These are phyloP conservation scores for Arthonia radiata DNA, from an alignment of 495 filamentous ascomycete genomes.

Conservation along the genomic window DNA sequence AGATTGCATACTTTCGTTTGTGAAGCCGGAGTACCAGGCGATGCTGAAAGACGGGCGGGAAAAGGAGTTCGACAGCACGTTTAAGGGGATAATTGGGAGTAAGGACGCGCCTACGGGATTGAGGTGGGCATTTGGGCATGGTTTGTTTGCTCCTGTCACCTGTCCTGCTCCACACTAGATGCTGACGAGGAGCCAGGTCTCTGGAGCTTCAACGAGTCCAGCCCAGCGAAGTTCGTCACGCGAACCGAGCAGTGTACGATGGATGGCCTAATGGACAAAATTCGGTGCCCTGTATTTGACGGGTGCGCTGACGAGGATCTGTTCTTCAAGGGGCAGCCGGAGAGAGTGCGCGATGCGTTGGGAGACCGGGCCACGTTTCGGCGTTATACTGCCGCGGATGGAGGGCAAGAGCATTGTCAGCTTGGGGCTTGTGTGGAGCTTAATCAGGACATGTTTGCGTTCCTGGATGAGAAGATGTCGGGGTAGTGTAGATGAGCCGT, in stretches of 20 bases:
- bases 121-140: conserved; percentile 17
- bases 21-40: not conserved
- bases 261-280: conserved; percentile 9
- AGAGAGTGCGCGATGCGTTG: conserved; percentile 9
- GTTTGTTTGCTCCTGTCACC: no score
- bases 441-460: conserved; percentile 9
- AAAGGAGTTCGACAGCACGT: conserved; percentile 1
- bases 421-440: conserved; percentile 6
- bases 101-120: conserved; percentile 1
- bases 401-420: conserved; percentile 11
- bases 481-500: no score
- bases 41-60: conserved; percentile 1
- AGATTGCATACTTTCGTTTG: conserved; percentile 1
- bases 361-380: conserved; percentile 12
- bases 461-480: no score
- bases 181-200: no score
- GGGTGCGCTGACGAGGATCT: conserved; percentile 14
- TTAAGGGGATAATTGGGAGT: not conserved
- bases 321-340: conserved; percentile 14
- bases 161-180: no score
- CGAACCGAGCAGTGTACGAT: conserved; percentile 8
- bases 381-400: conserved; percentile 9
- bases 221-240: conserved; percentile 11
- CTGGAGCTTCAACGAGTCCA: conserved; percentile 16
- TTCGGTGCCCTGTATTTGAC: conserved; percentile 14